These are phyloP conservation scores for Phytophthora boehmeriae DNA, from an alignment of 352 stramenopile genomes.

Conservation along the genomic window DNA sequence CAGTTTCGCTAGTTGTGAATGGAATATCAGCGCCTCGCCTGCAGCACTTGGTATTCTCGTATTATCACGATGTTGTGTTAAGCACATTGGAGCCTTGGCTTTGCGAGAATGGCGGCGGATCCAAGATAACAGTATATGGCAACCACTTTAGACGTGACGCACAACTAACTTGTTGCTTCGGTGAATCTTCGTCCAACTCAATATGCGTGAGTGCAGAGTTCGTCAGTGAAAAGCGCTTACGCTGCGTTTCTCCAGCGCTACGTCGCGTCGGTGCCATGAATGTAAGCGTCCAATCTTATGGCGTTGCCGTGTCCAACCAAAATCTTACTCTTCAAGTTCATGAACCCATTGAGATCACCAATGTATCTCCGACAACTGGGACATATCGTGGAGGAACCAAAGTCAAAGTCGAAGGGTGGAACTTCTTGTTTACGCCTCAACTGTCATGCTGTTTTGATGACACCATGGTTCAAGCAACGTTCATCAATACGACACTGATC, in stretches of 20 bases:
- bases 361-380: constrained; percentile 34
- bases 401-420: constrained; percentile 47
- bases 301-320: constrained; percentile 1
- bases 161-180: constrained; percentile 66
- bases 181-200: background rate
- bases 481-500: constrained; percentile 67
- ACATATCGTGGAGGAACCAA: constrained; percentile 46
- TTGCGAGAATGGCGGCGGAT: constrained; percentile 47
- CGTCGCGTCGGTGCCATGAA: constrained; percentile 7
- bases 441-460: constrained; percentile 76
- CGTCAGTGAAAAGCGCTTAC: constrained; percentile 40
- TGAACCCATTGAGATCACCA: constrained; percentile 27
- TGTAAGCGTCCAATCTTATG: constrained; percentile 33
- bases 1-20: constrained; percentile 37
- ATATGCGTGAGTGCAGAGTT: constrained; percentile 31
- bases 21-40: constrained; percentile 26
- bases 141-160: constrained; percentile 42
- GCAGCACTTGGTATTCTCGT: constrained; percentile 37
- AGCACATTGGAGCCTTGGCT: constrained; percentile 53
- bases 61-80: constrained; percentile 36
- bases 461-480: constrained; percentile 52
- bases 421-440: constrained; percentile 55
- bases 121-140: constrained; percentile 19
- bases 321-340: constrained; percentile 36
- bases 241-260: constrained; percentile 36